These are phyloP conservation scores for Pleurozium schreberi DNA, from an alignment of 225 moss, liverwort and hornwort species.

Conservation along the genomic window DNA sequence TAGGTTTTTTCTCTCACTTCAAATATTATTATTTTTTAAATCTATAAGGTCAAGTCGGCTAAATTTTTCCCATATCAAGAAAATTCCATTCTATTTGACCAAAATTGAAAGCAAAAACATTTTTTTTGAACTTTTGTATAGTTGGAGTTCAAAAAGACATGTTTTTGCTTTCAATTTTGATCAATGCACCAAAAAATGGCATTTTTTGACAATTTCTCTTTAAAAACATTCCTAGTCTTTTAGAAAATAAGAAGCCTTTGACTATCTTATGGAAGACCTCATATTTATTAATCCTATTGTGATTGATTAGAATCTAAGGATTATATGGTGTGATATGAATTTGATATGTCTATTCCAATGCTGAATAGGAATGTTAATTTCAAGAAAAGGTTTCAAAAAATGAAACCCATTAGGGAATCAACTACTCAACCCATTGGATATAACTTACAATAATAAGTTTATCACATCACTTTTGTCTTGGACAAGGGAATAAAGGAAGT, in stretches of 20 bases:
- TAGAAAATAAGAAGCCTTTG: not conserved
- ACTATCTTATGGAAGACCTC: not conserved
- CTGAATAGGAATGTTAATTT: not conserved
- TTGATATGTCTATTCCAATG: not conserved
- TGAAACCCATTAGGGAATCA: not conserved
- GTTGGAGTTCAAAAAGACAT: too few species aligned
- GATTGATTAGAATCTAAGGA: not conserved
- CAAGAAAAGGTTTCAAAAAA: not conserved
- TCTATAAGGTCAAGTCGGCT: too few species aligned
- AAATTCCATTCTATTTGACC: too few species aligned
- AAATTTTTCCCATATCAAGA: too few species aligned
- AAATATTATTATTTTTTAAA: too few species aligned
- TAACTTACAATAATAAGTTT: not conserved
- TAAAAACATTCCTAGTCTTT: too few species aligned
- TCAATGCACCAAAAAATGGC: too few species aligned
- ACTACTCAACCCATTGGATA: not conserved
- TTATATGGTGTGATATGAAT: not conserved
- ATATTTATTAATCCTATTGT: not conserved
- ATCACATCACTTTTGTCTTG: not conserved
- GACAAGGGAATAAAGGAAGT: not conserved
- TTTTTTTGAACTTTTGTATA: too few species aligned
- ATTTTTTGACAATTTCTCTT: too few species aligned
- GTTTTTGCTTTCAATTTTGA: too few species aligned
- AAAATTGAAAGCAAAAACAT: too few species aligned
- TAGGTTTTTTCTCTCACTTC: too few species aligned